phyloP scores from a whole-genome alignment of 495 filamentous ascomycete genomes.

The Tuber umbilicatum region DNA sequence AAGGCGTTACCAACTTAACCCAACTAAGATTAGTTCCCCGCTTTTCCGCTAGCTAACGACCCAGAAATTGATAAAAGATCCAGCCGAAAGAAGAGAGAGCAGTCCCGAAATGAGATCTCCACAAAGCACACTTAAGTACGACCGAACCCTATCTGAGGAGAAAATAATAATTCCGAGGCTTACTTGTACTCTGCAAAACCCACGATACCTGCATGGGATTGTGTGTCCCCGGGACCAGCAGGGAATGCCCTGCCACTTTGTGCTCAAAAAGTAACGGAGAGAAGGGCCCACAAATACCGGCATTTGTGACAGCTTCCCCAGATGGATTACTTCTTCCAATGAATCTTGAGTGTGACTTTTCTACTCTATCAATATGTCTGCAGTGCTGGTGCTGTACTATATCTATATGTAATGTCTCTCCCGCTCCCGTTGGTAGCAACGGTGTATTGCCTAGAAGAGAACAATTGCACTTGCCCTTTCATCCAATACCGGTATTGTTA shows the following conservation, averaged over 20 bases:
- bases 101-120: conserved; percentile 34
- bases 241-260: not conserved
- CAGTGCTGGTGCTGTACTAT: not conserved
- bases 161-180: not conserved
- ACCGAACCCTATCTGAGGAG: not conserved
- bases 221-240: not conserved
- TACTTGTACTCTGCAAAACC: not conserved
- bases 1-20: conserved; percentile 2
- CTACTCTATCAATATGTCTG: not conserved
- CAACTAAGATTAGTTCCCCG: not conserved
- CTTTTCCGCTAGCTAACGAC: not conserved
- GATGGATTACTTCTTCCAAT: not conserved
- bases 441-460: not conserved
- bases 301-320: not conserved
- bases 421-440: conserved; percentile 1
- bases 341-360: not conserved
- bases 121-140: not conserved
- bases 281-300: not conserved
- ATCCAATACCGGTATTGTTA: not conserved
- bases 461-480: conserved; percentile 4
- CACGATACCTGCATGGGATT: not conserved
- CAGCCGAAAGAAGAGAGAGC: conserved; percentile 29
- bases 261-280: not conserved
- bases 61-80: not conserved
- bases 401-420: conserved; percentile 1